A percentile compares a stretch with the other conserved stretches of the same genome.
These are phyloP conservation scores for Phytophthora vignae DNA, from an alignment of 352 stramenopile species.

Conservation along the genomic window DNA sequence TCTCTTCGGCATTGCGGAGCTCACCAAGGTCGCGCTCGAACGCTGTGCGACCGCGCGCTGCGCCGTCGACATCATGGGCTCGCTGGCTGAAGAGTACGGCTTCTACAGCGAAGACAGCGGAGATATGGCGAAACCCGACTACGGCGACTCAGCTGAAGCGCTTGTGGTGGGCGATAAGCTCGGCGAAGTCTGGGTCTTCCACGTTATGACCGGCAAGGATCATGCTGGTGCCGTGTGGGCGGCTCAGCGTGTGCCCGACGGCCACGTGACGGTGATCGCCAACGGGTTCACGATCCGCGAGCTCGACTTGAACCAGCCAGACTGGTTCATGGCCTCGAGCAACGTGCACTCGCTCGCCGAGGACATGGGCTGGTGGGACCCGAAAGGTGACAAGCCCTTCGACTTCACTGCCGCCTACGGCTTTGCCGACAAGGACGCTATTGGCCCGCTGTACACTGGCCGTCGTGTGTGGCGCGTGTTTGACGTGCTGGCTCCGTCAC, in stretches of 20 bases:
- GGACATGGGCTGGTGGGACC: slow-evolving; percentile 90
- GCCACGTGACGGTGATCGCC: slow-evolving; percentile 90
- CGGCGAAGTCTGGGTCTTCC: slow-evolving; percentile 95
- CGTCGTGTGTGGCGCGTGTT: slow-evolving; percentile 92
- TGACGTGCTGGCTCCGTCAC: slow-evolving; percentile 79
- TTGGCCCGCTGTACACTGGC: slow-evolving; percentile 75
- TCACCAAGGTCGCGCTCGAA: slow-evolving; percentile 93
- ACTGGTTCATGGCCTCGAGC: slow-evolving; percentile 89
- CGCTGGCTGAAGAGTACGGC: slow-evolving; percentile 91
- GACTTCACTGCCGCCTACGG: slow-evolving; percentile 82
- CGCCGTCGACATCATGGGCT: slow-evolving; percentile 91
- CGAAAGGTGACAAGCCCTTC: slow-evolving; percentile 50
- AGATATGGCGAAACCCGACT: slow-evolving; percentile 62
- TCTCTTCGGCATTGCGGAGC: slow-evolving; percentile 91
- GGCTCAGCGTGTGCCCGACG: slow-evolving; percentile 91
- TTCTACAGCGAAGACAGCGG: slow-evolving; percentile 95
- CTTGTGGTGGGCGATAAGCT: slow-evolving; percentile 89
- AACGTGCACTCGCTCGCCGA: slow-evolving; percentile 89
- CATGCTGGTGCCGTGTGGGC: slow-evolving; percentile 93
- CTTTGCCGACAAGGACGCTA: slow-evolving; percentile 62
- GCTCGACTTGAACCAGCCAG: slow-evolving; percentile 75
- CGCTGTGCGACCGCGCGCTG: slow-evolving; percentile 84
- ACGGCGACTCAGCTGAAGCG: slow-evolving; percentile 81
- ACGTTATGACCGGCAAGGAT: slow-evolving; percentile 92
- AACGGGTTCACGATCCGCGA: slow-evolving; percentile 95